Conservation (phyloP, 2,329 filamentous ascomycete species). For the Fusarium sp. region DNA sequence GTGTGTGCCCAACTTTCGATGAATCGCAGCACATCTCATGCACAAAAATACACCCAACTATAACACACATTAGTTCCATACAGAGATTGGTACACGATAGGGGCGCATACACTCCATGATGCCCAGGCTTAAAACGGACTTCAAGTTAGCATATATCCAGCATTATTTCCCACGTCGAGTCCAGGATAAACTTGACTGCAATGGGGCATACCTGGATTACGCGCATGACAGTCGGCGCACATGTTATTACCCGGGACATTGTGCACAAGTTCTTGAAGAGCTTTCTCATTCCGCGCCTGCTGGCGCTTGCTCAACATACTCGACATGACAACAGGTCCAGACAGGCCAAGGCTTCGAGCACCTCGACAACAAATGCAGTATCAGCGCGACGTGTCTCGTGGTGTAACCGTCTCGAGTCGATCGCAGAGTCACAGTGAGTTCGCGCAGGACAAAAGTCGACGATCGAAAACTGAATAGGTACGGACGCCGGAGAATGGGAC, state of each 20-base stretch:
- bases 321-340: constrained; percentile 66
- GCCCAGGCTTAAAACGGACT: constrained; percentile 77
- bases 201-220: constrained; percentile 81
- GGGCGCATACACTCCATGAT: constrained; percentile 86
- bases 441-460: constrained; percentile 25
- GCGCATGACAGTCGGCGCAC: constrained; percentile 92
- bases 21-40: constrained; percentile 95
- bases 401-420: constrained; percentile 40
- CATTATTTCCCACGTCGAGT: not conserved
- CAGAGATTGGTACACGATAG: constrained; percentile 1
- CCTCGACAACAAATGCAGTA: constrained; percentile 16
- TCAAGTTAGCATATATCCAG: constrained; percentile 43
- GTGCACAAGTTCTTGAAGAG: constrained; percentile 88
- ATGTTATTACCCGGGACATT: constrained; percentile 86
- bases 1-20: constrained; percentile 96
- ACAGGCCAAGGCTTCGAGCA: constrained; percentile 3
- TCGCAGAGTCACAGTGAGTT: constrained; percentile 21
- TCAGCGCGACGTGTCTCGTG: constrained; percentile 16
- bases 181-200: constrained; percentile 9
- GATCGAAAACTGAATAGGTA: constrained; percentile 20
- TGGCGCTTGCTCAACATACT: constrained; percentile 90
- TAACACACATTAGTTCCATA: constrained; percentile 31
- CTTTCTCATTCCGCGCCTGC: constrained; percentile 95
- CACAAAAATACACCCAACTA: constrained; percentile 96
- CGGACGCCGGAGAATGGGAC: constrained; percentile 29